Percentiles rank a stretch among this genome's conserved stretches.
Evolutionary conservation across 495 filamentous ascomycete species (phyloP).

Genomic region (Aspergillus heteromorphus): DNA sequence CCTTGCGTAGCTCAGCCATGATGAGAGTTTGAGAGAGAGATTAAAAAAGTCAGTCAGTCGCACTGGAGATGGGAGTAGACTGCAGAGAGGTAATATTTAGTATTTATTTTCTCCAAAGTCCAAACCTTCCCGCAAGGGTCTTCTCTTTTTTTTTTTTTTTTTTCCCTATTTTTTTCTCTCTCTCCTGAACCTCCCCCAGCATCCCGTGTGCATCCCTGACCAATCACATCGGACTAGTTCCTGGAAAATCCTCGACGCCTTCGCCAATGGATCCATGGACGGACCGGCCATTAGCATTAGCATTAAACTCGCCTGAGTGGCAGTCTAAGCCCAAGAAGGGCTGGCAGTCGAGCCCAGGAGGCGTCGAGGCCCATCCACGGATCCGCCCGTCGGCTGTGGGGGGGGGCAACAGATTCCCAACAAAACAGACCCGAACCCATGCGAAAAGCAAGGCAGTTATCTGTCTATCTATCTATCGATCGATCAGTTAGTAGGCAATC

Average conservation of each 20-base stretch:
- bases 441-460: neutral
- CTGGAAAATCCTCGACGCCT: neutral
- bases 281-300: neutral
- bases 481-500: too few relatives aligned
- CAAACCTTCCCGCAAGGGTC: neutral
- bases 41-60: too few relatives aligned
- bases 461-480: neutral
- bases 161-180: too few relatives aligned
- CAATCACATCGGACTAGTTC: neutral
- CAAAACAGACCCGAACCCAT: too few relatives aligned
- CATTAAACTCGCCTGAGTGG: neutral
- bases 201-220: neutral
- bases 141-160: too few relatives aligned
- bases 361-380: neutral
- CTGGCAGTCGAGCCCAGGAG: neutral
- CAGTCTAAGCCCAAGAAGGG: neutral
- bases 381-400: too few relatives aligned
- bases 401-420: too few relatives aligned
- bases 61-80: too few relatives aligned
- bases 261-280: neutral
- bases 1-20: neutral
- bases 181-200: neutral
- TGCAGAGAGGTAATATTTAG: too few relatives aligned
- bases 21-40: too few relatives aligned
- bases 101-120: too few relatives aligned